Evolutionary conservation across 352 stramenopile genomes (phyloP), one percentile per base, ranked within the genome.

Genomic region (Globisporangium emineosum): DNA sequence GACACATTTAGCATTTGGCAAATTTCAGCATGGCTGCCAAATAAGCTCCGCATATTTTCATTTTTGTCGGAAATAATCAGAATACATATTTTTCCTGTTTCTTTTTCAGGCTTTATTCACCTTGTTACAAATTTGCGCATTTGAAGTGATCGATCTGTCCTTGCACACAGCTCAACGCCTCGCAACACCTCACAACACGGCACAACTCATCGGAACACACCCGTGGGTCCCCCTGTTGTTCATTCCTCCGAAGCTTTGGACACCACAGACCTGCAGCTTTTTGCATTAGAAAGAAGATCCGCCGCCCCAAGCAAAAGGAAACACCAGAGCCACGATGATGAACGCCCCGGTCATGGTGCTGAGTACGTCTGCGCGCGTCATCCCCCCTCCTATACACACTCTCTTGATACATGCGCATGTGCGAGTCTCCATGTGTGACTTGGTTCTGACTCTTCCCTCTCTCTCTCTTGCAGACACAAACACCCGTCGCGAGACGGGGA

Each of bases 401-500:
- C 29, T 32, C 45, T 21, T 13, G 10, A n/a, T 17, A 32, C 40
- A 21, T 47, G 6, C 40, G 19, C 30, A 4, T 30, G 5, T 21
- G 2, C 9, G 1, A 49, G 50, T 15, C 37, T 47, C 7, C 19
- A 17, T n/a, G 17, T 21, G 21, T 21, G 33, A 17, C 12, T 47
- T 47, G 17, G 19, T 21, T 12, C 40, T 47, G 40, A 25, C 9
- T 58, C 43, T 65, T 52, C 43, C 37, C 12, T 17, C 15, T 30
- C 4, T 54, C 51, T 12, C 51, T 32, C 27, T 56, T 49, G n/a
- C 60, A 94, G 88, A 99, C 81, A 89, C 93, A 52, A 99, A 99
- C 79, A 99, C 97, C 40, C 97, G 99, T 81, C 91, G 98, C 66
- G 94, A 99, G 75, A 99, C 96, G 37, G 98, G 98, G 29, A 91